phyloP scores from a whole-genome alignment of 2,329 filamentous ascomycete species.

The Aspergillus glaucus region DNA sequence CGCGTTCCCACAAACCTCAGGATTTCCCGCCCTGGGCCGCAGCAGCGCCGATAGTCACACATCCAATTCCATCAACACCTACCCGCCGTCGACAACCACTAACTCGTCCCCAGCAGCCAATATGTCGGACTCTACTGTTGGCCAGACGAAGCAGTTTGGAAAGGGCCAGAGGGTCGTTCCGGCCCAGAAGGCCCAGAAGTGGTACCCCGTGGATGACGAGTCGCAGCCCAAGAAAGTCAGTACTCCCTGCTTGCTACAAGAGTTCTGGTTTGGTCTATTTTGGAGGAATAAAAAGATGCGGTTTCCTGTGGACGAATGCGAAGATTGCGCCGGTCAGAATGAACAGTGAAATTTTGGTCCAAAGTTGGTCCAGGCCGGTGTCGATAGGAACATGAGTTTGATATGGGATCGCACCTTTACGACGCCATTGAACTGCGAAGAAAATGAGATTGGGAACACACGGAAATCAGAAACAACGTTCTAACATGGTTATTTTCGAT shows the following conservation, averaged over 20 bases:
- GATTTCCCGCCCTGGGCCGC: slow-evolving; percentile 31
- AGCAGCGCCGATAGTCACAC: slow-evolving; percentile 29
- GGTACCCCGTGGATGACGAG: slow-evolving; percentile 96
- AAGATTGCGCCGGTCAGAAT: slow-evolving; percentile 19
- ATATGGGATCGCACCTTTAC: slow-evolving; percentile 17
- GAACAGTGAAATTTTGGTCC: slow-evolving; percentile 9
- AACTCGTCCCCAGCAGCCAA: slow-evolving; percentile 42
- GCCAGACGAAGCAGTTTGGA: slow-evolving; percentile 89
- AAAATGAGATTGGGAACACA: slow-evolving; percentile 1
- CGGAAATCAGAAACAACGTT: slow-evolving; percentile 3
- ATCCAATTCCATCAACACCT: slow-evolving; percentile 36
- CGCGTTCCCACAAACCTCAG: slow-evolving; percentile 39
- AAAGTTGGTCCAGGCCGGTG: slow-evolving; percentile 11
- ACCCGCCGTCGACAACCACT: slow-evolving; percentile 38
- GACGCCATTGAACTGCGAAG: background rate
- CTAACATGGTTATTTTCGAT: slow-evolving; percentile 20
- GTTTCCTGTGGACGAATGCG: slow-evolving; percentile 26
- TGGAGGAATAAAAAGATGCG: slow-evolving; percentile 15
- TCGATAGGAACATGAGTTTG: slow-evolving; percentile 14
- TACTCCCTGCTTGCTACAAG: slow-evolving; percentile 31
- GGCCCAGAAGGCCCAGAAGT: slow-evolving; percentile 94
- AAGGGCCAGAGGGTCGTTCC: slow-evolving; percentile 90
- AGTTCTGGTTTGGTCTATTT: slow-evolving; percentile 6
- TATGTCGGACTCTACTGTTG: slow-evolving; percentile 49
- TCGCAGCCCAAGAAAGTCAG: slow-evolving; percentile 88